Evolutionary conservation across 176 grass and related monocot species (phyloP).

Genomic region (Oryza australiensis): DNA sequence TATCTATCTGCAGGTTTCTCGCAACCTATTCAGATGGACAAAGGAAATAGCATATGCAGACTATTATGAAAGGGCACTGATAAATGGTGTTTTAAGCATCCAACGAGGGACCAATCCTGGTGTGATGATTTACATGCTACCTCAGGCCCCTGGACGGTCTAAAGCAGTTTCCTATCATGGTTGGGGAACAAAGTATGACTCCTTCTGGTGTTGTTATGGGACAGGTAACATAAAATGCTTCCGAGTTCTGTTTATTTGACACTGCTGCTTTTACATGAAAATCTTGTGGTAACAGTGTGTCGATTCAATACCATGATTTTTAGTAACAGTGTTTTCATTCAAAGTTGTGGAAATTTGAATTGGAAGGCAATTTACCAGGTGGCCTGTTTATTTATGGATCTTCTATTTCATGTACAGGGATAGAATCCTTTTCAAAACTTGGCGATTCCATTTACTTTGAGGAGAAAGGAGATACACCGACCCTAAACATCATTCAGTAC

Average conservation of each 20-base stretch:
- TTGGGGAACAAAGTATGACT: conserved; percentile 89
- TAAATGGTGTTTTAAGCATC: conserved; percentile 96
- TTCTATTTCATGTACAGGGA: conserved; percentile 50
- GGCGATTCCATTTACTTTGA: conserved; percentile 99
- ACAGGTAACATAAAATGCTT: conserved; percentile 58
- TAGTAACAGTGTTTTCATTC: not conserved
- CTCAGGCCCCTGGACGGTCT: conserved; percentile 66
- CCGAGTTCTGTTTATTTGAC: not conserved
- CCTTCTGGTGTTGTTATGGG: conserved; percentile 98
- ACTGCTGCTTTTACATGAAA: not conserved
- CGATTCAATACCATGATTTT: not conserved
- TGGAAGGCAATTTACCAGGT: not conserved
- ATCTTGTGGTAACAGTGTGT: not conserved
- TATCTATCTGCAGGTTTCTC: conserved; percentile 54
- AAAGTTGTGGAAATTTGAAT: not conserved
- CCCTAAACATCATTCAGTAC: conserved; percentile 80
- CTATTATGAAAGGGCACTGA: conserved; percentile 92
- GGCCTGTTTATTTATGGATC: conserved; percentile 12
- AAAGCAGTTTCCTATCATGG: conserved; percentile 89
- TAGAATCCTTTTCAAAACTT: conserved; percentile 95
- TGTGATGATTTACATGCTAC: conserved; percentile 98
- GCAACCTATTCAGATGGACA: conserved; percentile 95
- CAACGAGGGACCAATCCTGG: conserved; percentile 83
- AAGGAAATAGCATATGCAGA: conserved; percentile 87
- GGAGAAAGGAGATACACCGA: conserved; percentile 61